These are phyloP conservation scores for Scutellaria barbata DNA, from an alignment of 257 asterid species.

Conservation along the genomic window DNA sequence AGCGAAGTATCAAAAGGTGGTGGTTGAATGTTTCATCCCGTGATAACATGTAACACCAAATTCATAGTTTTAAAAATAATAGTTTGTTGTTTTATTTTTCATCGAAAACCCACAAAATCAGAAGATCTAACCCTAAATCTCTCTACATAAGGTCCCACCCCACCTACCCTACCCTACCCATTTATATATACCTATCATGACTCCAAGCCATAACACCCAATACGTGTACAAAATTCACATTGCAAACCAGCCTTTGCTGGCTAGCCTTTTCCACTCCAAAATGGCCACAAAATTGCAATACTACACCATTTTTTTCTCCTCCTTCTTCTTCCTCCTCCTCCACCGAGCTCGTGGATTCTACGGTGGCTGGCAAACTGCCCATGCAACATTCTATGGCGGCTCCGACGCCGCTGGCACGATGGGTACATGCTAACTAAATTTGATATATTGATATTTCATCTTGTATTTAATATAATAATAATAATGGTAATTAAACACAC, in stretches of 20 bases:
- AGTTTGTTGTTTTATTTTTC: background rate
- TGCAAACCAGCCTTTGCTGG: background rate
- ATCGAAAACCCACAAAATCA: background rate
- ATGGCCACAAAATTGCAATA: constrained; percentile 28
- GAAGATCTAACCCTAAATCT: background rate
- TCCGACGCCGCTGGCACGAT: constrained; percentile 68
- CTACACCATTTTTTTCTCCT: constrained; percentile 11
- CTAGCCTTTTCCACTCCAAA: constrained; percentile 13
- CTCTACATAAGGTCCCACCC: background rate
- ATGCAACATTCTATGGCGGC: constrained; percentile 75
- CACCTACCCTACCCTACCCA: constrained; percentile 25
- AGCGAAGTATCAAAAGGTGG: background rate
- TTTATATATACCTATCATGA: constrained; percentile 38
- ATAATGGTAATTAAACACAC: background rate
- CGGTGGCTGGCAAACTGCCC: constrained; percentile 56
- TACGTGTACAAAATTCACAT: background rate
- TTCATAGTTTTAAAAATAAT: background rate
- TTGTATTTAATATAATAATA: background rate
- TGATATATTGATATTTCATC: background rate
- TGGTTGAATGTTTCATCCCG: constrained; percentile 3
- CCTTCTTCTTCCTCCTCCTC: constrained; percentile 18
- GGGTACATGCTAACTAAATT: constrained; percentile 40
- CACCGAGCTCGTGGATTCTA: constrained; percentile 15
- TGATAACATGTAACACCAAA: background rate
- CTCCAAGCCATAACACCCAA: constrained; percentile 12